phyloP scores from a whole-genome alignment of 2,329 filamentous ascomycete species.

The Trematosphaeria pertusa region DNA sequence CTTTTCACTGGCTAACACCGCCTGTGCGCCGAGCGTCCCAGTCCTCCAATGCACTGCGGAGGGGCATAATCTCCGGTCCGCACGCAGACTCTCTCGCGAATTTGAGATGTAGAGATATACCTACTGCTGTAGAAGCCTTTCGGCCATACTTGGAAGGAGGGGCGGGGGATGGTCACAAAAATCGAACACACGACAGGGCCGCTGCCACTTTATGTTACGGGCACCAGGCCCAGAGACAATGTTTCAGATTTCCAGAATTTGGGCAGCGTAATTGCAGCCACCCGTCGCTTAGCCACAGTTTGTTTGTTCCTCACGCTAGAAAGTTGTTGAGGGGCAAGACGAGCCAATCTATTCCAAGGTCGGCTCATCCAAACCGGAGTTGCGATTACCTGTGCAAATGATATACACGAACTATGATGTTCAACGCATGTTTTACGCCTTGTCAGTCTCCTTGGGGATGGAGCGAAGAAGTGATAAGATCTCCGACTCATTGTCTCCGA shows the following conservation, averaged over 20 bases:
- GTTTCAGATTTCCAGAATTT: constrained; percentile 16
- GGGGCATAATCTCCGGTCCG: too few species aligned
- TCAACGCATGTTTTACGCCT: constrained; percentile 25
- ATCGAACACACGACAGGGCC: constrained; percentile 10
- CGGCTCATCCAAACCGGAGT: too few species aligned
- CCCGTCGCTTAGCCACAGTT: constrained; percentile 18
- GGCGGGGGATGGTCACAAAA: too few species aligned
- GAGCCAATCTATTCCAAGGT: too few species aligned
- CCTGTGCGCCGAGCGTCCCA: too few species aligned
- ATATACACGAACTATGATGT: constrained; percentile 10
- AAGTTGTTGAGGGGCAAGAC: constrained; percentile 12
- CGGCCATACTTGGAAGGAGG: too few species aligned
- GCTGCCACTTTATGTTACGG: constrained; percentile 18
- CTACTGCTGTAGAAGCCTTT: too few species aligned
- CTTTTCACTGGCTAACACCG: too few species aligned
- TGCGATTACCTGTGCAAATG: too few species aligned
- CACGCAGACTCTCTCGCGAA: too few species aligned
- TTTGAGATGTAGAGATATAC: too few species aligned
- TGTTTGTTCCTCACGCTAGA: constrained; percentile 6
- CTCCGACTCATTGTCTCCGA: constrained; percentile 83
- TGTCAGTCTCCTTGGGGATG: constrained; percentile 53
- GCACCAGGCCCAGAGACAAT: constrained; percentile 12
- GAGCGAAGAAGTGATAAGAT: constrained; percentile 81
- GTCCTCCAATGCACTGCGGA: too few species aligned
- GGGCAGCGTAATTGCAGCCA: constrained; percentile 19